Evolutionary conservation across 2,329 filamentous ascomycete species (phyloP), one percentile per base, ranked within the genome.

Genomic region (Hymenoscyphus infarciens): DNA sequence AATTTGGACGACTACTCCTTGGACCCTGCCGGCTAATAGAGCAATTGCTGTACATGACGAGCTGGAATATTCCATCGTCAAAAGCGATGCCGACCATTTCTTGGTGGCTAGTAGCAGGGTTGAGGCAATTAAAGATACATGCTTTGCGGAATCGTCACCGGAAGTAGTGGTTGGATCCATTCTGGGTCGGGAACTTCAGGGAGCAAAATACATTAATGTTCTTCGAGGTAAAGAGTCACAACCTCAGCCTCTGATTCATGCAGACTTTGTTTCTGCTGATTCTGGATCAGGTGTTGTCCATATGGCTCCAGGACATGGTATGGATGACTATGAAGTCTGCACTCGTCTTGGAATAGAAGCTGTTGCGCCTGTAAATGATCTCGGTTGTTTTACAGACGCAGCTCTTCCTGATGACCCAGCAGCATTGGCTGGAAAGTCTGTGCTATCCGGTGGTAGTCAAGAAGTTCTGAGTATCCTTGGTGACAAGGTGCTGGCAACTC

Each of bases 1-100:
- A n/a, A 91, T 98, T 59, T 99, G 95, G 95, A 99, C 95, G 1
- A 99, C 95, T 0, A 99, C 95, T 0, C 95, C 95, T 0, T 99
- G 95, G 95, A 99, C 95, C 0, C 80, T 99, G 5, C 94, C 95
- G 0, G 93, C 94, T 1, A 99, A 99, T 74, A 87, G 86, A 73
- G 93, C 91, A 0, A 92, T 99, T 74, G 93, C 92, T 2, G 83
- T 98, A 39, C 87, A 92, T 70, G 79, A 84, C 6, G 86, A 90
- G 45, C 77, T 98, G 64, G 79, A 86, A 53, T 99, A 98, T 74
- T 81, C 81, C 3, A 76, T 96, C 22, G 78, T 96, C 42, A 78
- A 81, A 61, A 79, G 83, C 1, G 79, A 79, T 0, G 74, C 74
- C 0, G 80, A 87, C 67, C 85, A 86, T 19, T 79, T 94, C 2